Evolutionary conservation across 1,139 yeast genomes (phyloP), one percentile per base, ranked within the genome.

Genomic region (Scheffersomyces stambukii): DNA sequence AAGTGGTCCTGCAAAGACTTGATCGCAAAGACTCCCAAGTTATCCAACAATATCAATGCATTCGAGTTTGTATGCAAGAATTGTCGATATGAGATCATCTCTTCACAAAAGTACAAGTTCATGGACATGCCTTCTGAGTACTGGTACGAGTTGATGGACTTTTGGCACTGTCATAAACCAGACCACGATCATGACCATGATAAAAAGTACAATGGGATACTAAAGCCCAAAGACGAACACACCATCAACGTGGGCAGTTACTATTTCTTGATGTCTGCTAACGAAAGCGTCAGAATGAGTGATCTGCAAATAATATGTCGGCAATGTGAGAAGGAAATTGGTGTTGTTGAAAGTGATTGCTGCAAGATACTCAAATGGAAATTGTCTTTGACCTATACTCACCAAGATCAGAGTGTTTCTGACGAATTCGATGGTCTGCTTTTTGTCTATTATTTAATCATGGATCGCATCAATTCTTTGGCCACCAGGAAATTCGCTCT

Each of bases 81-180:
- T 0, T 74, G 79, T 40, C 35, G 40, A 2, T 1, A 14, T 0
- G 18, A 7, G 0, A 22, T 71, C 1, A 36, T 70, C 1, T 48
- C 55, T 23, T 62, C 74, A 0, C 16, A 24, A 0, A 26, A 48
- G 1, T 49, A 33, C 5, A 51, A 49, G 19, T 54, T 81, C 25
- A 56, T 64, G 40, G 84, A 85, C 25, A 72, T 89, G 79, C 98
- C 98, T 0, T 82, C 95, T 1, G 96, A 88, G 45, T 65, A 77
- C 31, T 91, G 98, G 98, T 76, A 83, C 8, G 98, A 91, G 50
- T 64, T 91, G 72, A 83, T 91, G 95, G 97, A 91, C 37, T 83
- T 82, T 41, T 91, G 98, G 98, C 97, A 91, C 52, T 91, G 98
- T 50, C 97, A 91, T 51, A 88, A 88, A 49, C 97, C 98, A 0